Evolutionary conservation across 1,284 basidiomycete species (phyloP), one percentile per base, ranked within the genome.

Genomic region (Malassezia sympodialis): DNA sequence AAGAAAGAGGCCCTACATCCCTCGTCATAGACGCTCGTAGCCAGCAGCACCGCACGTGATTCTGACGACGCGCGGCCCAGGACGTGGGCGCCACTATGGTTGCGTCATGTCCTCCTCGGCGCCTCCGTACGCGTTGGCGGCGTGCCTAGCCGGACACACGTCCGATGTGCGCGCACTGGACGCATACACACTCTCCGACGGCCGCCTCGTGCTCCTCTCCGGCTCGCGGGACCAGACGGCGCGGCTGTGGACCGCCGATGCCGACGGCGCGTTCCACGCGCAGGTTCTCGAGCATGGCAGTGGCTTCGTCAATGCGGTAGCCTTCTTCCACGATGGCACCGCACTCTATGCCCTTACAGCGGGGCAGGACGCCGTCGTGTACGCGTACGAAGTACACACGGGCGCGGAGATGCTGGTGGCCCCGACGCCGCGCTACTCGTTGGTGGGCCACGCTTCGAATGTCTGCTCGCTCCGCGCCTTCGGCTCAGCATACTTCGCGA

Each of bases 361-460:
- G 0, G 70, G 72, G 0, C 70, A 73, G 42, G 72, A 73, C 52
- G 62, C 60, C 49, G 54, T 72, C 46, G 62, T 73, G 43, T 65
- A 72, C 44, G 72, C 66, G 14, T 68, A 61, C 39, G 51, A 56
- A 32, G 53, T 73, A 15, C 47, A 59, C 48, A 21, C 59, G 14
- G 49, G 49, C 24, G 44, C 39, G 10, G 45, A 49, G 8, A 56
- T 64, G 10, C 55, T 58, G 34, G 43, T 52, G 15, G 27, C 54
- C 2, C 7, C 40, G 14, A 40, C 43, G 11, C 62, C 66, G 12
- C 50, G 55, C 24, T 63, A 47, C 49, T 47, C 60, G 4, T 58
- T 78, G 30, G 62, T 78, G 31, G 94, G 91, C 30, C 94, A 99
- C 76, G 81, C 82, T 6, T 84, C 86, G 51, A 98, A 98, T 69